phyloP scores from a whole-genome alignment of 139 green algal genomes.

The Auxenochlorella pyrenoidosa region DNA sequence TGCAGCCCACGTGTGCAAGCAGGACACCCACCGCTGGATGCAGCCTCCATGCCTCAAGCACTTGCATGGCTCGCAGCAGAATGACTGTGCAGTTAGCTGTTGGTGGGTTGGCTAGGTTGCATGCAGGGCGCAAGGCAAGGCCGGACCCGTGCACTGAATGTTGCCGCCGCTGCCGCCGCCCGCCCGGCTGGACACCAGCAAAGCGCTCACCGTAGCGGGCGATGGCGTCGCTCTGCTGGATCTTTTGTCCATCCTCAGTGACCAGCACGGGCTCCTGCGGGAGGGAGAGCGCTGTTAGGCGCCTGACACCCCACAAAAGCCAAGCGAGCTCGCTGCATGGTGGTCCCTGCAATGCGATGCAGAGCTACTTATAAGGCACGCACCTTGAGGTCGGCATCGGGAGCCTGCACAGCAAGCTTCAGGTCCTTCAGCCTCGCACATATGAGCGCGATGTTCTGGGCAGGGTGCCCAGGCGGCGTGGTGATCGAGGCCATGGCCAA shows the following conservation, averaged over 20 bases:
- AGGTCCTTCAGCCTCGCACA: slow-evolving; percentile 37
- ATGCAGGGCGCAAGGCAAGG: not conserved
- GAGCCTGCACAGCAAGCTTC: slow-evolving; percentile 52
- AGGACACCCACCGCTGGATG: not conserved
- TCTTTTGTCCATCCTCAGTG: slow-evolving; percentile 23
- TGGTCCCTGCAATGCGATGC: not conserved
- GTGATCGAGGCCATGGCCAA: slow-evolving; percentile 44
- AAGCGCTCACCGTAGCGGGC: slow-evolving; percentile 46
- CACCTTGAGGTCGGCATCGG: slow-evolving; percentile 63
- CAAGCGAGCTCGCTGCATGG: not conserved
- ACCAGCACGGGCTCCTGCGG: slow-evolving; percentile 38
- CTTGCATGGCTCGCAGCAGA: too few relatives aligned
- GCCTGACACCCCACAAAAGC: not conserved
- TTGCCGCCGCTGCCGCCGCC: not conserved
- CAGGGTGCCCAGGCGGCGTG: slow-evolving; percentile 60
- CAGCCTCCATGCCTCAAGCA: too few relatives aligned
- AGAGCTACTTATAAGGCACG: too few relatives aligned
- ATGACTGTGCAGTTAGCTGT: too few relatives aligned
- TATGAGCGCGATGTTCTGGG: slow-evolving; percentile 59
- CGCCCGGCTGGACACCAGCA: not conserved
- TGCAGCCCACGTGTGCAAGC: not conserved
- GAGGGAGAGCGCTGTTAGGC: not conserved
- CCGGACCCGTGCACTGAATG: not conserved
- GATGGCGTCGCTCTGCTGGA: slow-evolving; percentile 47
- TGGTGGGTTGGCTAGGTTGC: too few relatives aligned